phyloP scores from a whole-genome alignment of 2,329 filamentous ascomycete genomes.

The Penicillium sp. region DNA sequence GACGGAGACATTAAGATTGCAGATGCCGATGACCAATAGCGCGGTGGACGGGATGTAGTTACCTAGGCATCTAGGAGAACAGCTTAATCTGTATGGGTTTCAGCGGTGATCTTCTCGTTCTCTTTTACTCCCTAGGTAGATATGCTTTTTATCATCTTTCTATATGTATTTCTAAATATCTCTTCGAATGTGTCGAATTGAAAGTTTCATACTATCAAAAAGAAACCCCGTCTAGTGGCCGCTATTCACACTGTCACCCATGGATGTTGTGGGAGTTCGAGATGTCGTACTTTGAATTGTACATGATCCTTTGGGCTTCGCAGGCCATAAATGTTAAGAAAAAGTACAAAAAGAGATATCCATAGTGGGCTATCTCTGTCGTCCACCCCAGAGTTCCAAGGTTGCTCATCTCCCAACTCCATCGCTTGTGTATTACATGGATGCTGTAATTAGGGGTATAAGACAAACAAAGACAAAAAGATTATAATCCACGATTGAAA shows the following conservation, averaged over 20 bases:
- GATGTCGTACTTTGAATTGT: constrained; percentile 8
- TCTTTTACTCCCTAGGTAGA: neutral
- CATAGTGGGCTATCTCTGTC: neutral
- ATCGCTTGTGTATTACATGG: neutral
- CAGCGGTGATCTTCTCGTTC: constrained; percentile 2
- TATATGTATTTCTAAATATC: no score
- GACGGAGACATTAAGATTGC: constrained; percentile 33
- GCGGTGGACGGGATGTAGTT: neutral
- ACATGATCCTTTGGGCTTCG: constrained; percentile 7
- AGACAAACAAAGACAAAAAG: neutral
- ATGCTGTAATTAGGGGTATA: neutral
- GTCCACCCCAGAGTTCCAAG: neutral
- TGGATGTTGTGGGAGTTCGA: neutral
- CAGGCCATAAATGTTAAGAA: neutral
- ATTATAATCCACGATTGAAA: neutral
- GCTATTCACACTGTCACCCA: no score
- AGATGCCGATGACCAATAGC: constrained; percentile 24
- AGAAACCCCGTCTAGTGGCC: no score
- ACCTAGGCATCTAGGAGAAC: neutral
- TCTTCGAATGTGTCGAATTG: no score
- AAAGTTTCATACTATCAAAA: no score
- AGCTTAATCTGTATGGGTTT: neutral
- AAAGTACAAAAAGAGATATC: neutral
- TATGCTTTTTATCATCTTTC: no score
- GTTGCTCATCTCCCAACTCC: neutral